These are phyloP conservation scores for Daldinia caldariorum DNA, from an alignment of 495 filamentous ascomycete species.

Conservation along the genomic window DNA sequence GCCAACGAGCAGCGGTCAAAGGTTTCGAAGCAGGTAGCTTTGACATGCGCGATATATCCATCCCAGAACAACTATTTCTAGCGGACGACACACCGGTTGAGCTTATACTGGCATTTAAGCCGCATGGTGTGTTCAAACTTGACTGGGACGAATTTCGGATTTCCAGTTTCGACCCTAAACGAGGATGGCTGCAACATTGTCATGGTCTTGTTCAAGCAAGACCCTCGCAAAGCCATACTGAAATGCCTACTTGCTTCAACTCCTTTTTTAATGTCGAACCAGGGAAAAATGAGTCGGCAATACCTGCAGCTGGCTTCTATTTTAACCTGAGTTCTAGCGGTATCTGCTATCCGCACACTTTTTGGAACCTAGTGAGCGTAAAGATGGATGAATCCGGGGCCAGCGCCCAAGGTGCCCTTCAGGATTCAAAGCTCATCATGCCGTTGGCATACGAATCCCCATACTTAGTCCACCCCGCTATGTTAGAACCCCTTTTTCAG, in stretches of 20 bases:
- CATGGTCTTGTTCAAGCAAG: constrained; percentile 42
- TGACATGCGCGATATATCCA: constrained; percentile 44
- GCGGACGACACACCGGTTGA: constrained; percentile 49
- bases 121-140: constrained; percentile 14
- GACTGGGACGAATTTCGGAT: constrained; percentile 42
- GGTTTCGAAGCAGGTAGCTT: constrained; percentile 35
- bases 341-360: constrained; percentile 50
- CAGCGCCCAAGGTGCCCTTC: constrained; percentile 51
- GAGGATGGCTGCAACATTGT: constrained; percentile 44
- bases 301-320: constrained; percentile 38
- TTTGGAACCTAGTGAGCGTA: constrained; percentile 53
- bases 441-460: constrained; percentile 56
- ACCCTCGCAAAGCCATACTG: constrained; percentile 2
- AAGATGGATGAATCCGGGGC: constrained; percentile 43
- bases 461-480: constrained; percentile 57
- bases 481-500: constrained; percentile 59
- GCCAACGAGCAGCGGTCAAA: constrained; percentile 48
- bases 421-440: constrained; percentile 60
- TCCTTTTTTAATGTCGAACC: constrained; percentile 2
- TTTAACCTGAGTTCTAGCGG: constrained; percentile 43
- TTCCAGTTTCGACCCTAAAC: constrained; percentile 39
- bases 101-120: constrained; percentile 46
- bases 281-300: constrained; percentile 17
- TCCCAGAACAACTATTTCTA: constrained; percentile 49
- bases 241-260: neutral